Evolutionary conservation across 164 flowering plant genomes (phyloP), one percentile per base, ranked within the genome.

Genomic region (Tinospora cordifolia): DNA sequence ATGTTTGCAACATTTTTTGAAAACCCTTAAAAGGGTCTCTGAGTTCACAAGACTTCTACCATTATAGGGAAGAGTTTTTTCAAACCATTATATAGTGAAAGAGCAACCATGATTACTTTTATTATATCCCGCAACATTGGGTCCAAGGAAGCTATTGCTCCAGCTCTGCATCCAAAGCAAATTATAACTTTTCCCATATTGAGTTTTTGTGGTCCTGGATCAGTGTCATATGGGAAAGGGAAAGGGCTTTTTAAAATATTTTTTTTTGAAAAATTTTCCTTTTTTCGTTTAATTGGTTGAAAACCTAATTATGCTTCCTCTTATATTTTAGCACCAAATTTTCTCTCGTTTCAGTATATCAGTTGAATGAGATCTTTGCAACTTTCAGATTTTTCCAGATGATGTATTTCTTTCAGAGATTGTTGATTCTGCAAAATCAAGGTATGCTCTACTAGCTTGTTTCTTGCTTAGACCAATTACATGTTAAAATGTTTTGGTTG

Each of bases 301-400:
- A 12, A 24, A 30, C 7, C 46, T 21, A 54, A 22, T 25, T 68
- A 54, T 63, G 62, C 39, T n/a, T 73, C 46, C 30, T 0, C 36
- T 51, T 51, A 51, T 51, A 22, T 51, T n/a, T 14, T 62, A 15
- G 27, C 22, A 7, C 66, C 49, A 66, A n/a, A 25, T 30, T n/a
- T 47, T 1, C 62, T 70, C 24, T 54, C 59, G 19, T 49, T 47
- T 67, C 24, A 69, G 10, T 44, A 21, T 34, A 25, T 34, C 63
- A 40, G 58, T 49, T 54, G 6, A 51, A 15, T 69, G n/a, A 46
- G n/a, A 36, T n/a, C 24, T 74, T 14, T 74, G 13, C 54, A 63
- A 27, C 73, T n/a, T 78, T 12, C 86, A 93, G 98, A 85, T 93
- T 57, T 85, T 86, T 73, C 98, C 98, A 65, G 81, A 84, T 84